phyloP scores from a whole-genome alignment of 1,284 basidiomycete species.

The Anthracocystis panici-leucophaei region DNA sequence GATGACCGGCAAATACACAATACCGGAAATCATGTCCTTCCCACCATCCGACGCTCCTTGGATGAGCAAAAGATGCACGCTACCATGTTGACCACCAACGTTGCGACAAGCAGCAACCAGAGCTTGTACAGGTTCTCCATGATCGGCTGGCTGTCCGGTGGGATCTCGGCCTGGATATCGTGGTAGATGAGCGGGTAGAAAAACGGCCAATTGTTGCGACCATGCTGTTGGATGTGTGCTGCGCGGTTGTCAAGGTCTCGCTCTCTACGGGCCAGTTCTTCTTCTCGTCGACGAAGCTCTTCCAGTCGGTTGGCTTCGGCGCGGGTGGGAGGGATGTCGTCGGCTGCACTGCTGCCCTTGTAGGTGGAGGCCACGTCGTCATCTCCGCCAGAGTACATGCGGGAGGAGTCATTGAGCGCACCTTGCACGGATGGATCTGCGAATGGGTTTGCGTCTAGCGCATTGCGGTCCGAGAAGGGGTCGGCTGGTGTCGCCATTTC shows the following conservation, averaged over 20 bases:
- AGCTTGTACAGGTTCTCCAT: constrained; percentile 78
- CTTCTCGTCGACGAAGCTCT: constrained; percentile 79
- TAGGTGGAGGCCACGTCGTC: constrained; percentile 49
- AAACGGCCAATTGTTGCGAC: constrained; percentile 89
- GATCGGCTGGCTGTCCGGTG: constrained; percentile 81
- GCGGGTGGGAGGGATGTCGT: constrained; percentile 42
- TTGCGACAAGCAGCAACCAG: constrained; percentile 73
- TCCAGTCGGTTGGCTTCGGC: constrained; percentile 73
- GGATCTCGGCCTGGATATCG: constrained; percentile 88
- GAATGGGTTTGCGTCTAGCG: constrained; percentile 70
- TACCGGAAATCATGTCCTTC: constrained; percentile 77
- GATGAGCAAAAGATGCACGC: constrained; percentile 88
- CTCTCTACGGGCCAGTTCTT: constrained; percentile 83
- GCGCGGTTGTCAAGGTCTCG: constrained; percentile 74
- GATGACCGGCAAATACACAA: constrained; percentile 86
- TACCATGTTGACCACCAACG: constrained; percentile 88
- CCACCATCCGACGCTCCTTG: constrained; percentile 82
- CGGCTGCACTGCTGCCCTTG: constrained; percentile 28
- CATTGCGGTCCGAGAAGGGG: constrained; percentile 61
- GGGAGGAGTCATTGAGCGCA: constrained; percentile 54
- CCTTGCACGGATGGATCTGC: constrained; percentile 69
- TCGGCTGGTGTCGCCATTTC: constrained; percentile 43
- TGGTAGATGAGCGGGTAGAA: constrained; percentile 95
- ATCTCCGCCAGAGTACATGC: constrained; percentile 52
- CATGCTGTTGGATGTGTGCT: constrained; percentile 81